Conservation (phyloP, 2,329 filamentous ascomycete species). For the Stagonosporopsis cucurbitacearum region DNA sequence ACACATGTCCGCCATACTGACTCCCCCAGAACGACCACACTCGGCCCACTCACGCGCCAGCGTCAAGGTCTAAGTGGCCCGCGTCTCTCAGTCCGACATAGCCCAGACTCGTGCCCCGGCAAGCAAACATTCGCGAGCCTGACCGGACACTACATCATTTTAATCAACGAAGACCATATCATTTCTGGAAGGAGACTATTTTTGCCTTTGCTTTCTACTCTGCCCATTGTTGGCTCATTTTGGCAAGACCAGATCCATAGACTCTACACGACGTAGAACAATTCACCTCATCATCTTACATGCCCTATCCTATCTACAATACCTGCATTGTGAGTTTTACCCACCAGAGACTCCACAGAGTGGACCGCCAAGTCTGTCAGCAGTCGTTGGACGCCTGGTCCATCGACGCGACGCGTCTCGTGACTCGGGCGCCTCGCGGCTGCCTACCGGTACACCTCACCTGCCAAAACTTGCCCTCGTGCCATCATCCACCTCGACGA, state of each 20-base stretch:
- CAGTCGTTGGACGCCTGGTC: background rate
- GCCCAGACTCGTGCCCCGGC: conserved; percentile 8
- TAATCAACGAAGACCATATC: conserved; percentile 18
- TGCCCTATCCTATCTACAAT: no score
- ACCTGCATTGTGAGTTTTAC: background rate
- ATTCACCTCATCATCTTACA: background rate
- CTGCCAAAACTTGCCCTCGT: no score
- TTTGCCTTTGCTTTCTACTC: conserved; percentile 9
- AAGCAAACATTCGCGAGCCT: conserved; percentile 6
- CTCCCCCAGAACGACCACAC: conserved; percentile 14
- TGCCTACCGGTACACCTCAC: background rate
- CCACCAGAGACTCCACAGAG: background rate
- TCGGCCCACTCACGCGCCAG: conserved; percentile 20
- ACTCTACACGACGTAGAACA: conserved; percentile 3
- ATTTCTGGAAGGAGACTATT: conserved; percentile 6
- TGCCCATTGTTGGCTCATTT: conserved; percentile 6
- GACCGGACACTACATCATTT: conserved; percentile 14
- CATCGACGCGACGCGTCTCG: background rate
- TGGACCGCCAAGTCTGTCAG: background rate
- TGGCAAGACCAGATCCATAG: background rate
- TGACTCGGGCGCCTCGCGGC: no score
- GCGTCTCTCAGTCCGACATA: conserved; percentile 11
- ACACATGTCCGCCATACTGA: background rate
- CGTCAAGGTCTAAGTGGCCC: conserved; percentile 15
- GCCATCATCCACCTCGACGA: background rate